Percentiles rank a stretch among this genome's conserved stretches.
These are phyloP conservation scores for Phallus indusiatus DNA, from an alignment of 768 basidiomycete genomes.

Conservation along the genomic window DNA sequence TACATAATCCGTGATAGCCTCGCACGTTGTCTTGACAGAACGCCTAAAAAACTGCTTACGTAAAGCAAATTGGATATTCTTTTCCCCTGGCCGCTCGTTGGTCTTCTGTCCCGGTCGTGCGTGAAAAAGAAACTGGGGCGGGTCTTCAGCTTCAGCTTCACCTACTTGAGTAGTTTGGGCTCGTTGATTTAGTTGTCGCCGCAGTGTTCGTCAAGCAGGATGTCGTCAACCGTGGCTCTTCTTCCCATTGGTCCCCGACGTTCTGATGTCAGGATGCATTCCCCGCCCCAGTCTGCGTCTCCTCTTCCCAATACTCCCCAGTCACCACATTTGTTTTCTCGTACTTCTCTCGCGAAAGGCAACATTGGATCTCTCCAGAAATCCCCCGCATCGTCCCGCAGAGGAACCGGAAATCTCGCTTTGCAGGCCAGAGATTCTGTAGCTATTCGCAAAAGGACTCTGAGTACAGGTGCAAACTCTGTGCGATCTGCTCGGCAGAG, in stretches of 20 bases:
- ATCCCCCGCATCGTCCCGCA: background rate
- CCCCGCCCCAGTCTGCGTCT: background rate
- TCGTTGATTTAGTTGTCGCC: background rate
- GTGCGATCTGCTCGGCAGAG: conserved; percentile 1
- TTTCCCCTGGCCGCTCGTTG: background rate
- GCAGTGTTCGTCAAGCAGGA: background rate
- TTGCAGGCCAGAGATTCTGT: conserved; percentile 8
- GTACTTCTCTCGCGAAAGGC: background rate
- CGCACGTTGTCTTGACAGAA: background rate
- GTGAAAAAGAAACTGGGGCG: conserved; percentile 2
- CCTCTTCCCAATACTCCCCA: background rate
- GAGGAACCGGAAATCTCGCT: conserved; percentile 3
- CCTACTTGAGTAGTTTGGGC: no score
- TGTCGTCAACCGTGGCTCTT: conserved; percentile 3
- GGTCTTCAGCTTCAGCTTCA: conserved; percentile 8
- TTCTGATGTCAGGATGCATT: conserved; percentile 1
- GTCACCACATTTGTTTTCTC: conserved; percentile 7
- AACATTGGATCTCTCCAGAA: conserved; percentile 2
- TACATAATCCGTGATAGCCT: background rate
- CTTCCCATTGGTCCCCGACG: background rate
- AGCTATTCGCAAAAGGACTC: conserved; percentile 5
- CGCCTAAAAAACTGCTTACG: background rate
- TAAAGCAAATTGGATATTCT: background rate
- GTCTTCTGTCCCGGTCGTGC: background rate
- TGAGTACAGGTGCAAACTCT: conserved; percentile 5